phyloP scores from a whole-genome alignment of 768 basidiomycete genomes.

The Termitomyces sp. region DNA sequence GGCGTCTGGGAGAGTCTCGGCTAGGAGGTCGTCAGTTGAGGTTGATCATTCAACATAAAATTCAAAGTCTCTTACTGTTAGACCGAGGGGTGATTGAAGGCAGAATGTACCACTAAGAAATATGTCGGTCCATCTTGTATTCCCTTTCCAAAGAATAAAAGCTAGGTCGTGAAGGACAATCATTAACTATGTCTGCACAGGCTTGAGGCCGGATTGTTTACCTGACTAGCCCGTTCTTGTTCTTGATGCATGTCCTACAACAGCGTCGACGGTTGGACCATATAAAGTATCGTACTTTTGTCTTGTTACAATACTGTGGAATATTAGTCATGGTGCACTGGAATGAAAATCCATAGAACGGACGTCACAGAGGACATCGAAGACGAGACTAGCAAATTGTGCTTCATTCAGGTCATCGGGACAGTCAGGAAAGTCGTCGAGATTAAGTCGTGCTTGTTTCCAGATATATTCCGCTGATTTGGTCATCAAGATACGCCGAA shows the following conservation, averaged over 20 bases:
- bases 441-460: conserved; percentile 3
- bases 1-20: background rate
- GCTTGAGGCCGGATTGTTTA: background rate
- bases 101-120: background rate
- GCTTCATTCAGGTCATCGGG: conserved; percentile 7
- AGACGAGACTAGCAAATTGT: background rate
- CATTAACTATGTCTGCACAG: background rate
- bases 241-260: conserved; percentile 7
- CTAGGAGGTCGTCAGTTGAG: background rate
- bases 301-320: conserved; percentile 1
- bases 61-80: background rate
- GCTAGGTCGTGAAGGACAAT: background rate
- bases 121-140: too few species aligned
- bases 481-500: too few species aligned
- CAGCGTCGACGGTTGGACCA: conserved; percentile 7
- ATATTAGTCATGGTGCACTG: background rate
- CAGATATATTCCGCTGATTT: conserved; percentile 2
- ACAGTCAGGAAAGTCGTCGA: conserved; percentile 6
- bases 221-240: background rate
- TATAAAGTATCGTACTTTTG: background rate
- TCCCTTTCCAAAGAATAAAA: too few species aligned
- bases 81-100: background rate
- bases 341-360: background rate
- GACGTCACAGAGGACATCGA: conserved; percentile 4
- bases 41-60: background rate